A percentile compares a stretch with the other conserved stretches of the same genome.
phyloP scores from a whole-genome alignment of 1,284 basidiomycete genomes.

The Ustilago loliicola region DNA sequence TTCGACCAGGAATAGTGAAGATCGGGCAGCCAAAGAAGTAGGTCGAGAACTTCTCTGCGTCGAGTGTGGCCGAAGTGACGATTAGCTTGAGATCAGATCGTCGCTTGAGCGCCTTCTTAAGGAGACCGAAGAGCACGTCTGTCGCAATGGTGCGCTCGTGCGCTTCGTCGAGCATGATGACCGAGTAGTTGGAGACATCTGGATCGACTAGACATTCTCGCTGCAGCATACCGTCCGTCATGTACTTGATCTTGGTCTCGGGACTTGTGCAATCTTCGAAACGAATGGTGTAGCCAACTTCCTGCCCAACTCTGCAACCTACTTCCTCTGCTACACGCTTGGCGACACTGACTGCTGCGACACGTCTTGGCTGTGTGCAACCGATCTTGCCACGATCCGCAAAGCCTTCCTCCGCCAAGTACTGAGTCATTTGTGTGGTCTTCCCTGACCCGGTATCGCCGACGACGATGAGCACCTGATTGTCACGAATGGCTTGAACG shows the following conservation, averaged over 20 bases:
- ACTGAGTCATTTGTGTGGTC: slow-evolving; percentile 90
- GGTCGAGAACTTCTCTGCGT: slow-evolving; percentile 98
- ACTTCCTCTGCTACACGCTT: slow-evolving; percentile 99
- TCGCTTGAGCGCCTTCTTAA: slow-evolving; percentile 95
- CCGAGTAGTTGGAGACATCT: slow-evolving; percentile 89
- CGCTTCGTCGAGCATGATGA: slow-evolving; percentile 98
- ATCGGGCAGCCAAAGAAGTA: slow-evolving; percentile 99
- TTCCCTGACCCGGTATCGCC: slow-evolving; percentile 95
- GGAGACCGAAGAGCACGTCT: slow-evolving; percentile 93
- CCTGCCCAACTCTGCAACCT: slow-evolving; percentile 93
- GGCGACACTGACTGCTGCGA: slow-evolving; percentile 98
- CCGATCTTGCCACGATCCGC: slow-evolving; percentile 90
- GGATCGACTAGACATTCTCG: slow-evolving; percentile 97
- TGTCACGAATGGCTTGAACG: slow-evolving; percentile 91
- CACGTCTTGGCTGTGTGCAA: slow-evolving; percentile 97
- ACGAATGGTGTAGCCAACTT: slow-evolving; percentile 98
- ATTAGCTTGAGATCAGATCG: slow-evolving; percentile 96
- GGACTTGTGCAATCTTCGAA: slow-evolving; percentile 99
- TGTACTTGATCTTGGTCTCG: slow-evolving; percentile 99
- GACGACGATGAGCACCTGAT: slow-evolving; percentile 93
- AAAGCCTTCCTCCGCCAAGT: slow-evolving; percentile 88
- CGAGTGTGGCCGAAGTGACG: slow-evolving; percentile 97
- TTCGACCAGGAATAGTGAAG: slow-evolving; percentile 99
- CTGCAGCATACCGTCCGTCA: slow-evolving; percentile 99
- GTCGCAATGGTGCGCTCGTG: slow-evolving; percentile 98